phyloP scores from a whole-genome alignment of 2,329 filamentous ascomycete genomes.

The Tympanopsis confertula region DNA sequence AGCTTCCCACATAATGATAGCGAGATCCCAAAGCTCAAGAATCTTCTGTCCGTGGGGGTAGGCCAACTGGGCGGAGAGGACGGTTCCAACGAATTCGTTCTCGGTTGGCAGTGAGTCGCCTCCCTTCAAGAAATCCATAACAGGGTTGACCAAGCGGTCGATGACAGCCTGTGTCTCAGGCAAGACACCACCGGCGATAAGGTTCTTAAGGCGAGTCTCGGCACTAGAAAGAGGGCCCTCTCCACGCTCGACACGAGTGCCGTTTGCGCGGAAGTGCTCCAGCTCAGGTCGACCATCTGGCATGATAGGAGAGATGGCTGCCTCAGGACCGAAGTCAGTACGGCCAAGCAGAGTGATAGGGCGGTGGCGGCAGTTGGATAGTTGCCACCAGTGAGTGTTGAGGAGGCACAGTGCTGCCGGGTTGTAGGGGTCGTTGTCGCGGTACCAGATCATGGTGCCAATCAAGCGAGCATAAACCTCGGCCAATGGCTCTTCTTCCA shows the following conservation, averaged over 20 bases:
- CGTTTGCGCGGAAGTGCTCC: background rate
- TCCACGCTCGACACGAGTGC: background rate
- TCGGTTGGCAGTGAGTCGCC: no score
- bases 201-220: no score
- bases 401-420: constrained; percentile 3
- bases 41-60: constrained; percentile 3
- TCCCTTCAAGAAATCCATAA: background rate
- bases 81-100: constrained; percentile 2
- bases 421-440: constrained; percentile 4
- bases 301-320: background rate
- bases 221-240: no score
- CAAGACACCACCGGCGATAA: background rate
- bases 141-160: constrained; percentile 1
- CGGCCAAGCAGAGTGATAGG: constrained; percentile 4
- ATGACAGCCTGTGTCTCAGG: constrained; percentile 1
- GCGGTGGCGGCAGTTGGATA: constrained; percentile 4
- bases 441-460: constrained; percentile 3
- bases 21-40: constrained; percentile 3
- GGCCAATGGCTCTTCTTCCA: background rate
- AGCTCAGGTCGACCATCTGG: background rate
- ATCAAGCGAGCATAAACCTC: constrained; percentile 3
- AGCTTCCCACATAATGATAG: constrained; percentile 4
- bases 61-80: constrained; percentile 1
- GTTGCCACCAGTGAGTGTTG: constrained; percentile 6
- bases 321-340: no score